Percentiles rank a stretch among this genome's conserved stretches.
Evolutionary conservation across 495 filamentous ascomycete genomes (phyloP).

Genomic region (Penicillium angulare): DNA sequence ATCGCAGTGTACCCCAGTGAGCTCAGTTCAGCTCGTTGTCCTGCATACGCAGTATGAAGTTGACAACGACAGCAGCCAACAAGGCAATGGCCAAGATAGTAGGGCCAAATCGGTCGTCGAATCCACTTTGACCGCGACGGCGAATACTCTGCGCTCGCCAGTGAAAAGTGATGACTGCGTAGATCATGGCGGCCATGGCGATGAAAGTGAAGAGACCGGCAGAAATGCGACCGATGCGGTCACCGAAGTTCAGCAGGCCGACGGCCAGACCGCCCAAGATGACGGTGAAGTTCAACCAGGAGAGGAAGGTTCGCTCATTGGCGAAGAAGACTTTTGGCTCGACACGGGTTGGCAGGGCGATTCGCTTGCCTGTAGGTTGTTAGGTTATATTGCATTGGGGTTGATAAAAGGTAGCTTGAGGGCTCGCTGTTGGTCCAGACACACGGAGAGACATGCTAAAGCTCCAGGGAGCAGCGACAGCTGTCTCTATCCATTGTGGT

Average conservation of each 20-base stretch:
- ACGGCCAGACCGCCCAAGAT: conserved; percentile 94
- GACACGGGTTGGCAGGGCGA: conserved; percentile 95
- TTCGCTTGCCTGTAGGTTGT: conserved; percentile 75
- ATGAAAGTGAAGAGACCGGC: conserved; percentile 92
- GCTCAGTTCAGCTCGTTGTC: conserved; percentile 35
- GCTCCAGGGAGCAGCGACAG: too few species aligned
- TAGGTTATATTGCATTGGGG: background rate
- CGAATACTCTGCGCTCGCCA: conserved; percentile 95
- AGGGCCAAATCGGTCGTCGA: conserved; percentile 93
- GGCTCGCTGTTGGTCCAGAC: too few species aligned
- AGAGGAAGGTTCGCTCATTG: conserved; percentile 98
- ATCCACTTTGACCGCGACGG: conserved; percentile 85
- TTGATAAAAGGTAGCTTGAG: background rate
- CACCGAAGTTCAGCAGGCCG: conserved; percentile 97
- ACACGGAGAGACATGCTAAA: too few species aligned
- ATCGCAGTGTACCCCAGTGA: background rate
- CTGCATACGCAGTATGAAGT: conserved; percentile 83
- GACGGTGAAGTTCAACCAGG: conserved; percentile 99
- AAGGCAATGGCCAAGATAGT: conserved; percentile 84
- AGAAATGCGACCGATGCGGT: conserved; percentile 85
- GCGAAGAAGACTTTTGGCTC: conserved; percentile 99
- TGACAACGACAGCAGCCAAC: conserved; percentile 83
- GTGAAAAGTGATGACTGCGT: conserved; percentile 92
- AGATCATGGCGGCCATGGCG: conserved; percentile 93
- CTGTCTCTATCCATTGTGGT: background rate